Conservation (phyloP, 2,329 filamentous ascomycete genomes). For the Aspergillus sp. region DNA sequence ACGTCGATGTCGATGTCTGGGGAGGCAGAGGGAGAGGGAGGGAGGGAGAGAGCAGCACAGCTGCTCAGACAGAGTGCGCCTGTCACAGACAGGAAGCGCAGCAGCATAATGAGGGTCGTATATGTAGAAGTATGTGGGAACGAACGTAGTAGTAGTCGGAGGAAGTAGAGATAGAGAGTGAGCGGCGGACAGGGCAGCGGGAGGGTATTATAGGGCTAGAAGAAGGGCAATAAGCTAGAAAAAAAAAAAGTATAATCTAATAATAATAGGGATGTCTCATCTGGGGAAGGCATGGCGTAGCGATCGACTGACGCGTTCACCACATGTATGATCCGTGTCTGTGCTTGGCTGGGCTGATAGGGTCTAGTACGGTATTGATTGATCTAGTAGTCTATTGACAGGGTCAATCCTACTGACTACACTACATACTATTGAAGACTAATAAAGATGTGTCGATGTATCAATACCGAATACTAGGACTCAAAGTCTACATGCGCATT, state of each 20-base stretch:
- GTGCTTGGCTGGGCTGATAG: too few species aligned
- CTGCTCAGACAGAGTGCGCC: constrained; percentile 7
- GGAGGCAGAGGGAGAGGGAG: not conserved
- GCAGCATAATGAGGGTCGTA: constrained; percentile 9
- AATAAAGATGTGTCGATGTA: too few species aligned
- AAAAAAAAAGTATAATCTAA: too few species aligned
- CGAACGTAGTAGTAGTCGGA: too few species aligned
- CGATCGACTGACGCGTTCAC: constrained; percentile 9
- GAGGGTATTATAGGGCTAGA: not conserved
- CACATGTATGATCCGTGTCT: constrained; percentile 4
- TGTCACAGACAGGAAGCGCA: constrained; percentile 13
- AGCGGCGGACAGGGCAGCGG: too few species aligned
- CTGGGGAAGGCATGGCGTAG: not conserved
- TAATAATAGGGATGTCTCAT: not conserved
- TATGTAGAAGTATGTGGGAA: not conserved
- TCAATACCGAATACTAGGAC: too few species aligned
- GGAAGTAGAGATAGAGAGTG: too few species aligned
- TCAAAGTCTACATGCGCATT: too few species aligned
- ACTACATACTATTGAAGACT: not conserved
- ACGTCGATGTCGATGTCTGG: not conserved
- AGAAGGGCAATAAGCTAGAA: too few species aligned
- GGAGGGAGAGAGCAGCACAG: constrained; percentile 7
- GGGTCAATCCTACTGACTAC: not conserved
- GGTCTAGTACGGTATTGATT: too few species aligned
- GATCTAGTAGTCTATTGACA: too few species aligned